Evolutionary conservation across 176 grass and related monocot species (phyloP).

Genomic region (Zea mays): Zm-B73-REFERENCE-NAM-5.0 NC_050097.1:211043501-211044000

Average conservation of each 20-base stretch:
- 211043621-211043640: conserved; percentile 2
- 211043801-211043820: background rate
- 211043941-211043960: no score
- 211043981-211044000: no score
- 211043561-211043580: background rate
- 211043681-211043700: background rate
- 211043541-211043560: background rate
- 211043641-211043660: background rate
- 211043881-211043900: background rate
- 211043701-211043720: background rate
- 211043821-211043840: background rate
- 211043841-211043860: background rate
- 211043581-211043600: background rate
- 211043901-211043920: background rate
- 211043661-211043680: background rate
- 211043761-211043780: background rate
- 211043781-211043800: background rate
- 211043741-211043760: background rate
- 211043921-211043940: background rate
- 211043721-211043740: background rate
- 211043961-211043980: no score
- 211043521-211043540: background rate
- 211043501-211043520: background rate
- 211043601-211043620: background rate
- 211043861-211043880: background rate